Percentiles rank a stretch among this genome's conserved stretches.
phyloP scores from a whole-genome alignment of 2,329 filamentous ascomycete genomes.

The Purpureocillium lavendulum region DNA sequence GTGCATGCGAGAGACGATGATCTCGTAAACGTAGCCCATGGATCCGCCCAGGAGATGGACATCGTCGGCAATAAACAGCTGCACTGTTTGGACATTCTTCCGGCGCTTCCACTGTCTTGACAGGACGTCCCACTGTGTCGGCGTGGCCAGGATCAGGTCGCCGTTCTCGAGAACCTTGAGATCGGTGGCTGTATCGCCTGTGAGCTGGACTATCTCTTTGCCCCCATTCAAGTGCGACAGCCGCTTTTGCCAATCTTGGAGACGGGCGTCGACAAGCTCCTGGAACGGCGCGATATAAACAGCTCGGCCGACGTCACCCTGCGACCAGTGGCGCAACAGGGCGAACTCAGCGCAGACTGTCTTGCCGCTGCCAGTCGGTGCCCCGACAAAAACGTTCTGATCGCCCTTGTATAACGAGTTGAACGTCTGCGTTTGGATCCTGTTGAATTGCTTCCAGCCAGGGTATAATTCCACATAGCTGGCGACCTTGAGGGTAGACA shows the following conservation, averaged over 20 bases:
- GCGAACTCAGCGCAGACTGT: slow-evolving; percentile 95
- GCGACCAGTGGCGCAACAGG: slow-evolving; percentile 76
- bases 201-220: slow-evolving; percentile 87
- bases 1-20: slow-evolving; percentile 95
- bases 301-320: slow-evolving; percentile 53
- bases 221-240: slow-evolving; percentile 66
- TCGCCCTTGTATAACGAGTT: slow-evolving; percentile 86
- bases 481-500: slow-evolving; percentile 77
- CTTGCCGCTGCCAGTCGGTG: slow-evolving; percentile 93
- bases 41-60: slow-evolving; percentile 86
- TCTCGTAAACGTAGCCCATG: slow-evolving; percentile 85
- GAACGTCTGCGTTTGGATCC: slow-evolving; percentile 95
- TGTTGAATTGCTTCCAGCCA: slow-evolving; percentile 85
- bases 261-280: slow-evolving; percentile 75
- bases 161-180: slow-evolving; percentile 80
- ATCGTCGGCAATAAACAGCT: slow-evolving; percentile 91
- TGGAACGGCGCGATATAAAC: slow-evolving; percentile 95
- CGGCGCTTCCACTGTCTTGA: slow-evolving; percentile 94
- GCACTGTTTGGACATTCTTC: slow-evolving; percentile 87
- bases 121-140: slow-evolving; percentile 89
- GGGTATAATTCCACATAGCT: slow-evolving; percentile 79
- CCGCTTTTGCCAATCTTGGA: slow-evolving; percentile 78
- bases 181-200: slow-evolving; percentile 85
- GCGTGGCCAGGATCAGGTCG: slow-evolving; percentile 87
- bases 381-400: slow-evolving; percentile 87